Evolutionary conservation across 169 alveolate genomes (phyloP).

Genomic region (Eimeria maxima): DNA sequence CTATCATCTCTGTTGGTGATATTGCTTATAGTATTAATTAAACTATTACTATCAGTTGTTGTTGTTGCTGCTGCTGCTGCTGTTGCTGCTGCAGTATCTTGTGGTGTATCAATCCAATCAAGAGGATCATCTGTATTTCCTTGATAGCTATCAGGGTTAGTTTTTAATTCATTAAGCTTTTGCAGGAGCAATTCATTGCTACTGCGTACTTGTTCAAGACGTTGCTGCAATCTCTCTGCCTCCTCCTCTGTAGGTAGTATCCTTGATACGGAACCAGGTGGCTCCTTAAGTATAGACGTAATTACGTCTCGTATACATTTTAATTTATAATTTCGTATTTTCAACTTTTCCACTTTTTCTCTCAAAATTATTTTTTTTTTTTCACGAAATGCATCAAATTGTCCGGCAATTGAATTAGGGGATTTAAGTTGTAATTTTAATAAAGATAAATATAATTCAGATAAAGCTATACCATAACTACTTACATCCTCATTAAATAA

Average conservation of each 20-base stretch:
- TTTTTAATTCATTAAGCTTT: not conserved
- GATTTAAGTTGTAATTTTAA: slow-evolving; percentile 82
- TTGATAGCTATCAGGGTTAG: not conserved
- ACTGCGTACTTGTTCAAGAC: not conserved
- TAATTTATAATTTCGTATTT: not conserved
- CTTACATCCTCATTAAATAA: slow-evolving; percentile 84
- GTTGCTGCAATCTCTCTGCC: not conserved
- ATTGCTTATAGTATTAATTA: too few relatives aligned
- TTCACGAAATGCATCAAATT: slow-evolving; percentile 50
- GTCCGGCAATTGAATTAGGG: not conserved
- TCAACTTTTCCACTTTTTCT: not conserved
- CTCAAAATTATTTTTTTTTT: not conserved
- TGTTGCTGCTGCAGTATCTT: not conserved
- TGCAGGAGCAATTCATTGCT: not conserved
- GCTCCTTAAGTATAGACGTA: not conserved
- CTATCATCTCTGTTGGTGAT: too few relatives aligned
- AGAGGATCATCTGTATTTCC: not conserved
- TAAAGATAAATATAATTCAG: slow-evolving; percentile 86
- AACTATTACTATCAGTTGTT: too few relatives aligned
- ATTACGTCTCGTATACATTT: not conserved
- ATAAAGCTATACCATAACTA: slow-evolving; percentile 76
- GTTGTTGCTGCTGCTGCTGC: not conserved
- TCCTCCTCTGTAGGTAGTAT: slow-evolving; percentile 7
- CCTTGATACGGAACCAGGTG: not conserved
- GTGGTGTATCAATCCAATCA: not conserved